Base-by-base conservation (phyloP, 805 yeast species). In the Barnettozyma vustinii region DNA sequence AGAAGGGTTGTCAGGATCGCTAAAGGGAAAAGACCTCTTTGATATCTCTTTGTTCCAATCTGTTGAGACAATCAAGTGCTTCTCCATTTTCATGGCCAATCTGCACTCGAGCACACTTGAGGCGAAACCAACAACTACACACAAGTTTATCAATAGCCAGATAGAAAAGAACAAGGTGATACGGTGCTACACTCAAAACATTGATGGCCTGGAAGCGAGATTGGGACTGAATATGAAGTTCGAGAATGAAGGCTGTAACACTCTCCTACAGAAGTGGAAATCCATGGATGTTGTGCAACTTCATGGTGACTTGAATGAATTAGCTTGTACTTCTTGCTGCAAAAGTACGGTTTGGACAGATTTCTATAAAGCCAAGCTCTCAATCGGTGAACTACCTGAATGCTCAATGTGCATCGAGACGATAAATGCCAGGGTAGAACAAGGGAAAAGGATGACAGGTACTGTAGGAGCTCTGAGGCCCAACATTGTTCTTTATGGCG, bases 181-280 rank as follows among this genome's bases (percentile, higher is more conserved):
- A 44, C 72, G 96, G 50, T 89, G 97, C 67, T 92, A 92, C 64
- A 92, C 98, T 1, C 98, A 94, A 61, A 92, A 92, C 63, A 92
- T 92, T 51, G 99, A 92, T 65, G 91, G 96, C 0, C 70, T 92
- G 33, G 98, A 92, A 61, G 69, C 80, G 44, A 69, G 72, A 42
- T 73, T 84, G 23, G 84, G 87, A 20, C 69, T 91, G 48, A 74
- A 72, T 36, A 71, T 83, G 44, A 90, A 91, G 2, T 68, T 71
- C 23, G 71, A 73, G 37, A 57, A 67, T 13, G 32, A 49, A 25
- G 37, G 42, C 42, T 32, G 45, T 39, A 20, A 25, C 19, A 49
- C 55, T 59, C 66, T 50, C 53, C 58, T 50, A 52, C 60, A 57
- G 26, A 65, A 60, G 39, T 84, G 92, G 87, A 81, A 77, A 55